Evolutionary conservation across 1,284 basidiomycete genomes (phyloP).

Genomic region (Pseudozyma pruni): DNA sequence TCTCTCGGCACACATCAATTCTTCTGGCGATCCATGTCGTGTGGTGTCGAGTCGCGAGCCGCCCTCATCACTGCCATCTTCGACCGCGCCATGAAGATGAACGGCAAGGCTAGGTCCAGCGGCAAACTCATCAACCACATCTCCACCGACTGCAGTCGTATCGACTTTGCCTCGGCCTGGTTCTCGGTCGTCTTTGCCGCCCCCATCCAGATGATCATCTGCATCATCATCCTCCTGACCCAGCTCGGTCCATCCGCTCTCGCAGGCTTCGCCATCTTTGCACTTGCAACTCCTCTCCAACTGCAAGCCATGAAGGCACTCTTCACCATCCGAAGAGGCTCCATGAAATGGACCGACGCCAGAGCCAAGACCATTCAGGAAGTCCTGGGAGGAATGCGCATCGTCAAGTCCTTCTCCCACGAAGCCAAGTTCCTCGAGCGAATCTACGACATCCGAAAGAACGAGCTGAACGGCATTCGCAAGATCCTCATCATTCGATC

Average conservation of each 20-base stretch:
- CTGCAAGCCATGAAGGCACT: conserved; percentile 79
- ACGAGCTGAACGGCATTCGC: conserved; percentile 83
- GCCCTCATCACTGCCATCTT: conserved; percentile 91
- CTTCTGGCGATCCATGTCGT: conserved; percentile 73
- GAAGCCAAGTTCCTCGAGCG: conserved; percentile 71
- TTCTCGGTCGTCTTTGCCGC: conserved; percentile 81
- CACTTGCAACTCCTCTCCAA: conserved; percentile 76
- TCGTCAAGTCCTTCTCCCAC: conserved; percentile 65
- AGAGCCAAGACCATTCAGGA: conserved; percentile 65
- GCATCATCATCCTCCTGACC: conserved; percentile 76
- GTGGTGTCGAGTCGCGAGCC: conserved; percentile 78
- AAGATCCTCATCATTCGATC: conserved; percentile 79
- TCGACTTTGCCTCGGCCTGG: conserved; percentile 88
- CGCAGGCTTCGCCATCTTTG: conserved; percentile 83
- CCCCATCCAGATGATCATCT: conserved; percentile 70
- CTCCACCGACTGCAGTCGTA: conserved; percentile 87
- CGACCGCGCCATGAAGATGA: conserved; percentile 79
- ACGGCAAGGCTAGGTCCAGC: conserved; percentile 82
- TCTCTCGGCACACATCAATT: conserved; percentile 83
- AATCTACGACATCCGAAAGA: conserved; percentile 77
- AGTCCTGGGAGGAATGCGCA: conserved; percentile 64
- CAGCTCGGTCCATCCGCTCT: conserved; percentile 81
- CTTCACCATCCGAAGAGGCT: conserved; percentile 78
- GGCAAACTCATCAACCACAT: conserved; percentile 92
- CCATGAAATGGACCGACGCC: conserved; percentile 89